Evolutionary conservation across 1,284 basidiomycete species (phyloP).

Genomic region (Tetrapyrgos nigripes): DNA sequence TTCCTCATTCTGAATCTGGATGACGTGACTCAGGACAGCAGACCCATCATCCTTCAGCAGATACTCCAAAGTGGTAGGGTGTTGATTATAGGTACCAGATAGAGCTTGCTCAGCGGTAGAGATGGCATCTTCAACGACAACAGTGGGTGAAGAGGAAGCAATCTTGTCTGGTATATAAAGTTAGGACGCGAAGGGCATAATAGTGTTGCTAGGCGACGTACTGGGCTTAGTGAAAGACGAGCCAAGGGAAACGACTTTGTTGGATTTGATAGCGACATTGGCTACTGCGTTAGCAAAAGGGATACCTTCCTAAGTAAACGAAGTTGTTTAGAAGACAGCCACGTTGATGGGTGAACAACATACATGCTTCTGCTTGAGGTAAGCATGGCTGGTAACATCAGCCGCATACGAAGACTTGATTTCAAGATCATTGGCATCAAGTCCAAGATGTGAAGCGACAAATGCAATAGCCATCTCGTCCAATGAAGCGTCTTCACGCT

Average conservation of each 20-base stretch:
- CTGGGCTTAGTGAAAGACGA: slow-evolving; percentile 43
- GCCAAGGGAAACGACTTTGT: slow-evolving; percentile 40
- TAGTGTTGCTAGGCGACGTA: slow-evolving; percentile 20
- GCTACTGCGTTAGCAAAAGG: slow-evolving; percentile 46
- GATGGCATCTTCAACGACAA: slow-evolving; percentile 45
- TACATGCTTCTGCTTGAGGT: slow-evolving; percentile 37
- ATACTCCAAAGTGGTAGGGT: slow-evolving; percentile 52
- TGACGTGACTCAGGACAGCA: slow-evolving; percentile 58
- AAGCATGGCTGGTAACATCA: slow-evolving; percentile 36
- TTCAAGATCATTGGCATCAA: slow-evolving; percentile 22
- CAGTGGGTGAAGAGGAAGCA: slow-evolving; percentile 42
- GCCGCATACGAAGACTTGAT: slow-evolving; percentile 31
- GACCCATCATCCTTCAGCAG: slow-evolving; percentile 52
- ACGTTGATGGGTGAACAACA: slow-evolving; percentile 1
- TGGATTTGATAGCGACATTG: slow-evolving; percentile 40
- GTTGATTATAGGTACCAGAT: slow-evolving; percentile 48
- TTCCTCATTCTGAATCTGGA: slow-evolving; percentile 61
- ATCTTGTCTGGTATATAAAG: slow-evolving; percentile 34
- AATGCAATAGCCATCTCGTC: slow-evolving; percentile 29
- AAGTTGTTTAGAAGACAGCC: not conserved
- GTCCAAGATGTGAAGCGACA: slow-evolving; percentile 25
- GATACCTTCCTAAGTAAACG: slow-evolving; percentile 41
- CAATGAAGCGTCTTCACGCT: slow-evolving; percentile 23
- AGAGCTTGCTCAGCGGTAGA: slow-evolving; percentile 45
- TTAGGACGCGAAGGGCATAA: not conserved